phyloP scores from a whole-genome alignment of 129 eudicot species.

The Arctium lappa region DNA sequence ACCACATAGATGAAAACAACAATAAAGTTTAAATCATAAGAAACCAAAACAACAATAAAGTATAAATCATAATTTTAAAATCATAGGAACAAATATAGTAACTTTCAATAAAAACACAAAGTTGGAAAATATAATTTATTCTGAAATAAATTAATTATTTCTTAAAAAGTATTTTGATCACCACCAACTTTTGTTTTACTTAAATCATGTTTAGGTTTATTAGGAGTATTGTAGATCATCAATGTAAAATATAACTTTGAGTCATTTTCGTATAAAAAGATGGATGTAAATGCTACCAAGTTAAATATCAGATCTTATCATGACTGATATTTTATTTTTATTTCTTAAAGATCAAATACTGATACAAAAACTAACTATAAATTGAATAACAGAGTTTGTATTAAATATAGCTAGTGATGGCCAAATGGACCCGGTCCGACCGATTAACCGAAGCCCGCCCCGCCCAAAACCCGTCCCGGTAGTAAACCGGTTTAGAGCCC shows the following conservation, averaged over 20 bases:
- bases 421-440: too few relatives aligned
- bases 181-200: constrained; percentile 9
- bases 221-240: constrained; percentile 5
- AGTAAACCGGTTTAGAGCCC: too few relatives aligned
- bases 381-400: not conserved
- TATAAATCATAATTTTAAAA: too few relatives aligned
- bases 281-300: not conserved
- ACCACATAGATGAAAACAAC: not conserved
- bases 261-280: not conserved
- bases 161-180: not conserved
- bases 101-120: not conserved
- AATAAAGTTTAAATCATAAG: too few relatives aligned
- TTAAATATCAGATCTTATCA: not conserved
- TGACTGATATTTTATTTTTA: not conserved
- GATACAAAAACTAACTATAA: not conserved
- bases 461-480: too few relatives aligned
- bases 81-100: not conserved
- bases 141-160: not conserved
- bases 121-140: not conserved
- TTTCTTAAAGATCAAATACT: not conserved
- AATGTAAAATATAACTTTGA: not conserved
- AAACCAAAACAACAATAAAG: too few relatives aligned
- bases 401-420: too few relatives aligned
- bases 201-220: constrained; percentile 5
- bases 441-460: too few relatives aligned